Evolutionary conservation across 306 rosid genomes (phyloP).

Genomic region (Rubus idaeus): DNA sequence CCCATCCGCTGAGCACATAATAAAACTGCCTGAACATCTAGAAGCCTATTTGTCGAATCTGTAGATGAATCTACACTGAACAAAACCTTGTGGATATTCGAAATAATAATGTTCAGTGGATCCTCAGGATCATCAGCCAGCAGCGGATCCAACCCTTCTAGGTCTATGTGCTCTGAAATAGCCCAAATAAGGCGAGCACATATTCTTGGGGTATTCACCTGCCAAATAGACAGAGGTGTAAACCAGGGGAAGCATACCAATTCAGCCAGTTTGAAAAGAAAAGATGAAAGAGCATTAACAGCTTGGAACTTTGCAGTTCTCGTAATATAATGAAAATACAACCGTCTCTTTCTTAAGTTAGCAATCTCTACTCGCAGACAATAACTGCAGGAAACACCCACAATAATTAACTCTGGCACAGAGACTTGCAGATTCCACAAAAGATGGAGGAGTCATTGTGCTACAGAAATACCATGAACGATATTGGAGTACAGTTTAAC

Average conservation of each 20-base stretch:
- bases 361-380: not conserved
- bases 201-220: constrained; percentile 91
- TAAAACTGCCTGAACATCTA: constrained; percentile 95
- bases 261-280: not conserved
- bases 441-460: too few species aligned
- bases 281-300: constrained; percentile 2
- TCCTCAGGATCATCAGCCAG: constrained; percentile 98
- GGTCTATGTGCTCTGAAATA: constrained; percentile 89
- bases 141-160: constrained; percentile 97
- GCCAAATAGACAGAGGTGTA: constrained; percentile 34
- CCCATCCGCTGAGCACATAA: constrained; percentile 88
- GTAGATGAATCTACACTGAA: constrained; percentile 72
- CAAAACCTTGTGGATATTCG: constrained; percentile 83
- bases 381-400: not conserved
- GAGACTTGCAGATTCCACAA: not conserved
- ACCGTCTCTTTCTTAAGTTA: too few species aligned
- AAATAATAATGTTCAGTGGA: constrained; percentile 76
- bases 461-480: too few species aligned
- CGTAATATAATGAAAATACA: not conserved
- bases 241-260: not conserved
- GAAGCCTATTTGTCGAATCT: constrained; percentile 88
- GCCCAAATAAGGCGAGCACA: constrained; percentile 93
- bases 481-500: too few species aligned
- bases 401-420: not conserved
- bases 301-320: constrained; percentile 1